These are phyloP conservation scores for Alternaria viburni DNA, from an alignment of 2,329 filamentous ascomycete genomes.

Conservation along the genomic window DNA sequence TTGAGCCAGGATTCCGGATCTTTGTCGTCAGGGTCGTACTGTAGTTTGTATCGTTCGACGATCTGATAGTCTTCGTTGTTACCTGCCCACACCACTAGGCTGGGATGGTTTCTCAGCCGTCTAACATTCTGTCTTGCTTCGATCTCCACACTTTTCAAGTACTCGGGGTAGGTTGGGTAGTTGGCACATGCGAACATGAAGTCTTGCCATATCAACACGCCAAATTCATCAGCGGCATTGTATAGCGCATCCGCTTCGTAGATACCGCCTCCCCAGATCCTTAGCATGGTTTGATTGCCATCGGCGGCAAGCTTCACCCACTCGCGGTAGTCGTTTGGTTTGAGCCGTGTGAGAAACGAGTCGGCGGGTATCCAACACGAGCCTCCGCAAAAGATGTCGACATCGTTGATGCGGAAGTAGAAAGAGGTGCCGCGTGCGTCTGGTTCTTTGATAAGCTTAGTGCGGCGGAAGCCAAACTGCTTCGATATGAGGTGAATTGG, in stretches of 20 bases:
- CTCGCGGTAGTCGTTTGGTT: conserved; percentile 67
- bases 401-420: conserved; percentile 78
- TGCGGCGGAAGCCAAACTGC: conserved; percentile 65
- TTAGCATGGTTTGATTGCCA: conserved; percentile 81
- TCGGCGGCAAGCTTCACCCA: conserved; percentile 79
- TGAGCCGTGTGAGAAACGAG: conserved; percentile 75
- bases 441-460: conserved; percentile 53
- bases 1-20: conserved; percentile 83
- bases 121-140: conserved; percentile 69
- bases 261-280: conserved; percentile 80
- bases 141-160: conserved; percentile 57
- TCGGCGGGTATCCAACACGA: conserved; percentile 86
- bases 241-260: conserved; percentile 79
- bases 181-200: conserved; percentile 76
- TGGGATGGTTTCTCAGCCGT: conserved; percentile 82
- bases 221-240: conserved; percentile 75
- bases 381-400: conserved; percentile 80
- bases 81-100: conserved; percentile 84
- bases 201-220: conserved; percentile 84
- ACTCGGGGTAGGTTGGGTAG: conserved; percentile 66
- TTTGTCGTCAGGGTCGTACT: conserved; percentile 78
- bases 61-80: conserved; percentile 97
- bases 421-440: conserved; percentile 72
- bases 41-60: conserved; percentile 72
- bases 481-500: conserved; percentile 3